Base-by-base conservation (phyloP, 2,329 filamentous ascomycete genomes). In the Epichloe uncinata region DNA sequence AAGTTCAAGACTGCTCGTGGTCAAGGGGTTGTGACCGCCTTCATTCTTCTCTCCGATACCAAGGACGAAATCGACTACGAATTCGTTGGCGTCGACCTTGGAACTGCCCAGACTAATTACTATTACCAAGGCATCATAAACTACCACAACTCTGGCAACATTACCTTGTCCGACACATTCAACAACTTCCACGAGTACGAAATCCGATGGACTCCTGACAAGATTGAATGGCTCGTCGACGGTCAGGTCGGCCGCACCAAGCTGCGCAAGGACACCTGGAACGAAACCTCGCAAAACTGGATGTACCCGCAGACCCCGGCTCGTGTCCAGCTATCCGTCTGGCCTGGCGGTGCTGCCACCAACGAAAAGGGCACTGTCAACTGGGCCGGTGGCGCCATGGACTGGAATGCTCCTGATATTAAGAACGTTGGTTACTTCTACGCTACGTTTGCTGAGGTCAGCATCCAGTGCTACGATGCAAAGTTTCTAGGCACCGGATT, bases 51-150 rank as follows among this genome's bases (percentile, higher is more conserved):
- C 67, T 90, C 86, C 36, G 91, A 97, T 61, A 85, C 94, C 62
- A 95, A 96, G 75, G 93, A 98, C 63, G 93, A 98, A 69, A 95
- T 98, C 61, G 93, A 98, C 71, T 97, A 88, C 65, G 93, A 98
- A 67, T 97, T 85, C 65, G 78, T 98, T 49, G 93, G 93, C 56
- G 78, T 78, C 42, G 87, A 96, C 61, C 73, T 95, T 54, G 63
- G 73, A 44, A 78, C 76, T 54, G 87, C 85, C 16, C 90, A 98
- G 73, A 93, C 89, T 64, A 98, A 98, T 73, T 98, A 82, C 74
- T 98, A 96, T 71, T 96, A 85, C 71, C 90, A 96, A 71, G 93
- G 93, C 62, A 84, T 96, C 55, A 84, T 87, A 38, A 77, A 91
- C 66, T 97, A 95, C 63, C 72, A 78, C 56, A 87, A 96, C 63